These are phyloP conservation scores for Cichorium intybus DNA, from an alignment of 140 eudicot genomes.

Conservation along the genomic window DNA sequence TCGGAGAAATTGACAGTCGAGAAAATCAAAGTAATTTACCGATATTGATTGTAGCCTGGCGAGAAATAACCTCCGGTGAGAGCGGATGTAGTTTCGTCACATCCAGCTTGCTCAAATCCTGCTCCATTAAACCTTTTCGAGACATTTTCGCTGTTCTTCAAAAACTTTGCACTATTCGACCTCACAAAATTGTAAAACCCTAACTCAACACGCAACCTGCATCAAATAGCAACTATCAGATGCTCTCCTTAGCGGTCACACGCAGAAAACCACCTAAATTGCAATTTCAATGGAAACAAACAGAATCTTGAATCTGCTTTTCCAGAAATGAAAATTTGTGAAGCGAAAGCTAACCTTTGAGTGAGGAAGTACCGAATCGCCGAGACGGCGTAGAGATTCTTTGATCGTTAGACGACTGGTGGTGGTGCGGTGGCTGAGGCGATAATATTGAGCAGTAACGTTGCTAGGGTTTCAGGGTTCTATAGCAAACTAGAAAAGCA, in stretches of 20 bases:
- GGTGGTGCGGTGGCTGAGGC: slow-evolving; percentile 14
- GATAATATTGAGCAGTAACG: slow-evolving; percentile 15
- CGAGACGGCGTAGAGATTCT: slow-evolving; percentile 11
- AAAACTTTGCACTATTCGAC: not conserved
- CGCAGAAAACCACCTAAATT: not conserved
- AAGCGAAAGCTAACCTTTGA: slow-evolving; percentile 1
- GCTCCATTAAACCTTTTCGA: slow-evolving; percentile 90
- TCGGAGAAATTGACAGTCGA: not conserved
- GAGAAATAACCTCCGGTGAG: slow-evolving; percentile 94
- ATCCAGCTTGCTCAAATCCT: slow-evolving; percentile 94
- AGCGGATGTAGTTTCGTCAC: slow-evolving; percentile 80
- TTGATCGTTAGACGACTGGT: not conserved
- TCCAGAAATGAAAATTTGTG: slow-evolving; percentile 3
- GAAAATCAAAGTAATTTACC: slow-evolving; percentile 40
- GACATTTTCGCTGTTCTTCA: slow-evolving; percentile 57
- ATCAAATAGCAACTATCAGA: not conserved
- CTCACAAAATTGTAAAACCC: slow-evolving; percentile 19
- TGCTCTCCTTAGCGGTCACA: not conserved
- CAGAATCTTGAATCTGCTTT: slow-evolving; percentile 16
- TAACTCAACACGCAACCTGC: slow-evolving; percentile 8
- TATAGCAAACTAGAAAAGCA: slow-evolving; percentile 16
- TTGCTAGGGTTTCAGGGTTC: slow-evolving; percentile 31
- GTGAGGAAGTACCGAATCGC: not conserved
- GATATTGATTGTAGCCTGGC: slow-evolving; percentile 92
- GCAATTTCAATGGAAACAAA: slow-evolving; percentile 3